Percentiles rank a stretch among this genome's conserved stretches.
phyloP scores from a whole-genome alignment of 257 asterid genomes.

The Capsicum baccatum region DNA sequence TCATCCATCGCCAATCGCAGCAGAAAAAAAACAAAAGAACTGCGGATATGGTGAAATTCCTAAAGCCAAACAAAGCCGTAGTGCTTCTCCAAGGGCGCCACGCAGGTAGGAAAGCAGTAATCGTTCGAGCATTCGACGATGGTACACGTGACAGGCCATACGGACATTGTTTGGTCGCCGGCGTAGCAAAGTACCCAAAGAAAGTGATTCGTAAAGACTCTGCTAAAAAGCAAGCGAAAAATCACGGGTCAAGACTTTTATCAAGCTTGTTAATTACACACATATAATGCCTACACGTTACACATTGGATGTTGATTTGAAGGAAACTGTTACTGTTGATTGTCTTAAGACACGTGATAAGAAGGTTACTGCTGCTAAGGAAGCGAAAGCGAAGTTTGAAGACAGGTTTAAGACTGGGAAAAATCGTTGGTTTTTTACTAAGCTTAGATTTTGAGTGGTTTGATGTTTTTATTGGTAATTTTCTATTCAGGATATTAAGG shows the following conservation, averaged over 20 bases:
- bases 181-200: conserved; percentile 44
- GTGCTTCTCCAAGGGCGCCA: conserved; percentile 44
- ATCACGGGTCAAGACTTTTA: conserved; percentile 47
- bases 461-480: neutral
- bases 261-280: conserved; percentile 48
- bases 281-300: conserved; percentile 55
- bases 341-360: conserved; percentile 41
- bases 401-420: conserved; percentile 53
- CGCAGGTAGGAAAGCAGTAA: conserved; percentile 50
- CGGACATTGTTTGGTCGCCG: conserved; percentile 51
- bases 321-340: conserved; percentile 37
- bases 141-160: conserved; percentile 53
- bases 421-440: conserved; percentile 54
- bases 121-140: conserved; percentile 45
- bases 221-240: conserved; percentile 52
- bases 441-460: conserved; percentile 47
- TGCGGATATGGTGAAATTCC: conserved; percentile 38
- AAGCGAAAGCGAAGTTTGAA: conserved; percentile 43
- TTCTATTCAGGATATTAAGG: neutral
- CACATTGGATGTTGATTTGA: conserved; percentile 51
- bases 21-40: too few relatives aligned
- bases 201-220: conserved; percentile 50
- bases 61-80: conserved; percentile 47
- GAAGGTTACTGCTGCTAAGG: conserved; percentile 47
- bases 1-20: neutral